Evolutionary conservation across 345 rosid genomes (phyloP), one percentile per base, ranked within the genome.

Genomic region (Hibiscus syriacus): DNA sequence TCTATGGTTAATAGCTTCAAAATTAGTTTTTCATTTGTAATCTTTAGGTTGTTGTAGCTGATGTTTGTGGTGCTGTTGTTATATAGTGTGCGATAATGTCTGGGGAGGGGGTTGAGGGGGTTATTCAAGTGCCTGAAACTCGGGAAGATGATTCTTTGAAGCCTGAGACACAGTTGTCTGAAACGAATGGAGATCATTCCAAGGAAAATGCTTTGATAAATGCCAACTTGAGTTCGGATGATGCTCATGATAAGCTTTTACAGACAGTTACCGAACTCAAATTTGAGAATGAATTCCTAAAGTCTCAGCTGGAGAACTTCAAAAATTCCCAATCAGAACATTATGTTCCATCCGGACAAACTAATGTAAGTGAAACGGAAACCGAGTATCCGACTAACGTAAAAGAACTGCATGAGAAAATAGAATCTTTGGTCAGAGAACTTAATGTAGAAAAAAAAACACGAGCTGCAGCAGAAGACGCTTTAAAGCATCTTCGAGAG

Each of bases 401-500:
- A 49, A 74, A 81, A 68, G 73, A 82, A 59, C 85, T 92, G 50
- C 79, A 34, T 20, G 81, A 77, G 54, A 78, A 39, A 75, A 72
- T 90, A 30, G 83, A 80, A 54, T 77, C 86, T 25, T 69, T 90
- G 82, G 75, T 61, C 74, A 81, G 61, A 70, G 91, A 90, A 66
- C 88, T 94, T 32, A 27, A 75, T 39, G 92, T 78, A 55, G 97
- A 94, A 63, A 90, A 78, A 73, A 84, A 79, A 82, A 90, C 92
- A 17, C 79, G 95, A 50, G 74, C 70, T 73, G 97, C 97, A 29
- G 95, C 97, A 53, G 97, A 94, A 80, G 78, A 77, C 75, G 99
- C 97, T 68, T 73, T 94, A 65, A 84, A 80, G 76, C 99, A 91
- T 84, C 87, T 94, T n/a, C 86, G 87, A 62, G 87, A 80, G 72